These are phyloP conservation scores for Camellia lanceoleosa DNA, from an alignment of 148 eudicot species.

Conservation along the genomic window DNA sequence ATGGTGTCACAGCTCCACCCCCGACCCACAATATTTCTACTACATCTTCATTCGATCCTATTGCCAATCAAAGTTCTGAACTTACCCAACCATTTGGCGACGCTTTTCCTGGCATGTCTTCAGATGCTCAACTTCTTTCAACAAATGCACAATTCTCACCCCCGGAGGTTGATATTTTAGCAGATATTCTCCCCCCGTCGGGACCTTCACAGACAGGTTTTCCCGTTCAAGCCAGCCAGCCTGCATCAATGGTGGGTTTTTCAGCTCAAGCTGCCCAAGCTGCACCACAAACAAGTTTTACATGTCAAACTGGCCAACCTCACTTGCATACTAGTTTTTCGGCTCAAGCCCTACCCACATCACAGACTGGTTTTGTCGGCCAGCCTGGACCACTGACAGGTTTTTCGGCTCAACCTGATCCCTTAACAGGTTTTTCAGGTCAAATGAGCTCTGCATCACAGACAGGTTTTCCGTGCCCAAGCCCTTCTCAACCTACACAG, in stretches of 20 bases:
- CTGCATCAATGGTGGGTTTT: conserved; percentile 18
- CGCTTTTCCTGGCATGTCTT: conserved; percentile 27
- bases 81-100: conserved; percentile 35
- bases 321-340: conserved; percentile 20
- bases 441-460: conserved; percentile 10
- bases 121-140: conserved; percentile 11
- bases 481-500: conserved; percentile 15
- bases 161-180: conserved; percentile 59
- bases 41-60: conserved; percentile 34
- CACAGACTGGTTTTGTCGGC: conserved; percentile 22
- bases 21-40: conserved; percentile 45
- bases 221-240: conserved; percentile 22
- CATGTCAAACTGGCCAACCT: conserved; percentile 19
- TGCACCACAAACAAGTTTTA: conserved; percentile 16
- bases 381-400: conserved; percentile 36
- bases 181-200: conserved; percentile 71
- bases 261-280: conserved; percentile 22
- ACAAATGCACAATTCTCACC: conserved; percentile 17
- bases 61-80: conserved; percentile 31
- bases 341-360: conserved; percentile 19
- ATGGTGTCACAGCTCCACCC: conserved; percentile 38
- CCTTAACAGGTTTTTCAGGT: conserved; percentile 24
- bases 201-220: conserved; percentile 38
- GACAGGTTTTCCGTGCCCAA: conserved; percentile 28
- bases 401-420: conserved; percentile 24